Percentiles rank a stretch among this genome's conserved stretches.
Conservation (phyloP, 345 rosid genomes). For the Conringia planisiliqua region DNA sequence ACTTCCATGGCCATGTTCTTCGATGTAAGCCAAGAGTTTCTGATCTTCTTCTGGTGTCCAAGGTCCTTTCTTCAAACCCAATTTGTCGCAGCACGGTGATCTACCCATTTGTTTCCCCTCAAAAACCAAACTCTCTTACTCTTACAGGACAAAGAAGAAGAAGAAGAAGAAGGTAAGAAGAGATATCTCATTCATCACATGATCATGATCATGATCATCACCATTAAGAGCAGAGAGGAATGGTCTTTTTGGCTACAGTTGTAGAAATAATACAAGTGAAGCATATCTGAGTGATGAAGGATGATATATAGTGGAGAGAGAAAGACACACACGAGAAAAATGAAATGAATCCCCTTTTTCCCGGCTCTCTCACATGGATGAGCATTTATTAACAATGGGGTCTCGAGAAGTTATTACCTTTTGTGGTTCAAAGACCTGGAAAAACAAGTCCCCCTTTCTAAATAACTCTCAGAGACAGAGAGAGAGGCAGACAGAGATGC, state of each 20-base stretch:
- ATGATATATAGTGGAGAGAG: conserved; percentile 25
- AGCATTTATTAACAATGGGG: conserved; percentile 36
- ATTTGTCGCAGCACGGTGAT: conserved; percentile 80
- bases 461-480: conserved; percentile 7
- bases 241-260: conserved; percentile 10
- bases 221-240: conserved; percentile 2
- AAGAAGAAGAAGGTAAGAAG: neutral
- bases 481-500: too few species aligned
- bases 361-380: conserved; percentile 36
- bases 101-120: conserved; percentile 48
- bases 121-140: conserved; percentile 15
- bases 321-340: conserved; percentile 19
- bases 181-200: neutral
- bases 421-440: conserved; percentile 38
- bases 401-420: conserved; percentile 31
- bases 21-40: conserved; percentile 78
- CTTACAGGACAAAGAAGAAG: neutral
- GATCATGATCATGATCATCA: neutral
- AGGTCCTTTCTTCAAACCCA: conserved; percentile 92
- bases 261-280: conserved; percentile 18
- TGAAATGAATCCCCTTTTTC: conserved; percentile 20
- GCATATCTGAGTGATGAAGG: conserved; percentile 23
- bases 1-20: conserved; percentile 92
- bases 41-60: conserved; percentile 98
- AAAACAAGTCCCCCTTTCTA: neutral